phyloP scores from a whole-genome alignment of 1,139 yeast species.

The Neolecta irregularis region DNA sequence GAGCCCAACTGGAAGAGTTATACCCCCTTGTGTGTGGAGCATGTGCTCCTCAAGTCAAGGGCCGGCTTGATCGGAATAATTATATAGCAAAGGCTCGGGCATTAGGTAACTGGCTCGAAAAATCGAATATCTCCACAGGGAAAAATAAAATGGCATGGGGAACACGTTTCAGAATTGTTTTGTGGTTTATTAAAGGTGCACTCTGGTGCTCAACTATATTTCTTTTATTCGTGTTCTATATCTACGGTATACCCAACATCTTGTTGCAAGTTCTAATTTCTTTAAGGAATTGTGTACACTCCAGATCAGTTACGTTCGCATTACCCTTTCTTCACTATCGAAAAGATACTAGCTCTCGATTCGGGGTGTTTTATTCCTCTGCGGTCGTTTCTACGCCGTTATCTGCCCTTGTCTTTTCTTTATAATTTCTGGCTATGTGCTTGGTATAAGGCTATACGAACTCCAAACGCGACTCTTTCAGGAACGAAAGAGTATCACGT shows the following conservation, averaged over 20 bases:
- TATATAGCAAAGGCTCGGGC: constrained; percentile 16
- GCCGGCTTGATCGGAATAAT: constrained; percentile 14
- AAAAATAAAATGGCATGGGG: not conserved
- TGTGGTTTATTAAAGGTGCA: constrained; percentile 14
- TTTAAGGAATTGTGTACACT: too few relatives aligned
- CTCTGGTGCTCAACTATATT: constrained; percentile 12
- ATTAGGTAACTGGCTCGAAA: constrained; percentile 14
- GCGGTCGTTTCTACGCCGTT: not conserved
- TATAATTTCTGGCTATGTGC: constrained; percentile 6
- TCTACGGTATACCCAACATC: constrained; percentile 8
- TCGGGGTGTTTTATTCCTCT: constrained; percentile 1
- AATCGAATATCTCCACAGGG: constrained; percentile 4
- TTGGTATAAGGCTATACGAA: not conserved
- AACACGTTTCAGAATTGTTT: constrained; percentile 1
- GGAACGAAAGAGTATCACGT: constrained; percentile 6
- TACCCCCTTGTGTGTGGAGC: constrained; percentile 15
- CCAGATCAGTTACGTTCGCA: too few relatives aligned
- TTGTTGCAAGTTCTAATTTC: too few relatives aligned
- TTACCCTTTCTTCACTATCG: too few relatives aligned
- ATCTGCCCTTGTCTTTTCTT: constrained; percentile 4
- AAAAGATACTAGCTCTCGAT: too few relatives aligned
- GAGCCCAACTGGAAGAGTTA: constrained; percentile 13
- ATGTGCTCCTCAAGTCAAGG: constrained; percentile 14
- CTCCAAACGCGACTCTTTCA: not conserved
- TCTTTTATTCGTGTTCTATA: constrained; percentile 7